Evolutionary conservation across 2,329 filamentous ascomycete genomes (phyloP), one percentile per base, ranked within the genome.

Genomic region (Diaporthe ampelina): DNA sequence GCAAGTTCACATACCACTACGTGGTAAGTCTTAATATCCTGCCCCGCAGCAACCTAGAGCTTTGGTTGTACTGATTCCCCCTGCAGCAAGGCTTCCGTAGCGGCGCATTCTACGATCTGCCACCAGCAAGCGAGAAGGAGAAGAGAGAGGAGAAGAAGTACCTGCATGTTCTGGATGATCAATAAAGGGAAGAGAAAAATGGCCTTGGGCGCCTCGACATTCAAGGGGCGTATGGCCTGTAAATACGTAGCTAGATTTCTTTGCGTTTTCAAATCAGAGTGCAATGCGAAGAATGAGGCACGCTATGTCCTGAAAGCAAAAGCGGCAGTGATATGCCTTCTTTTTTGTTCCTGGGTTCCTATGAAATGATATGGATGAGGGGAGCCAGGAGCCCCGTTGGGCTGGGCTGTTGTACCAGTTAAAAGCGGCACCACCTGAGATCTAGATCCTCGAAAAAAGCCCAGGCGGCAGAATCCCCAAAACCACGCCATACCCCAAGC

Each of bases 71-170:
- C 78, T 81, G 75, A 82, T 78, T 24, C 63, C 63, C 73, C 40
- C 57, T 78, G 78, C 79, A 96, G 94, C 94, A 97, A 94, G 93
- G 92, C 83, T 98, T 94, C 89, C 93, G 97, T 82, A 96, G 94
- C 85, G 91, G 93, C 74, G 91, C 92, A 80, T 97, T 93, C 90
- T 98, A 97, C 85, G 96, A 99, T 82, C 89, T 98, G 78, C 97
- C 97, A 68, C 96, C 97, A 65, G 93, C 96, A 81, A 98, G 96
- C 45, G 96, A 98, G 87, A 94, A 93, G 84, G 97, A 99, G 89
- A 97, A 92, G 90, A 90, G 91, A 80, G 95, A 98, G 84, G 95
- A 98, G 86, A 97, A 93, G 90, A 97, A 98, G 89, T 99, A 97
- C 84, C 87, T 98, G 83, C 97, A 99, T 84, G 95, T 99, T 76